These are phyloP conservation scores for Amylostereum chailletii DNA, from an alignment of 1,284 basidiomycete species.

Conservation along the genomic window DNA sequence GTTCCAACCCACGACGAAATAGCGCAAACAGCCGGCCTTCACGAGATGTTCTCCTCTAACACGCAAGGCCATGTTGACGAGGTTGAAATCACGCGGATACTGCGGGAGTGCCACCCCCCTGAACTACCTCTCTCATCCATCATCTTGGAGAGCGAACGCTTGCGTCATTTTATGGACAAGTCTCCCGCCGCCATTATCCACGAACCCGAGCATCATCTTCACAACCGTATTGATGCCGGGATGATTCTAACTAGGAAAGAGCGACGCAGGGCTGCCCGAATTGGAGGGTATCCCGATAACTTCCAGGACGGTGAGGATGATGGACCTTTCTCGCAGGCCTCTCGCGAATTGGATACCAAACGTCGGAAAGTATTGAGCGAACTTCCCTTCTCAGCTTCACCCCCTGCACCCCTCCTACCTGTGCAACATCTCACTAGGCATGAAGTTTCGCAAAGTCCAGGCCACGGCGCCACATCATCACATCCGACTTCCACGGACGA, in stretches of 20 bases:
- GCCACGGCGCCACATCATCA: not conserved
- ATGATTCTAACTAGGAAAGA: constrained; percentile 7
- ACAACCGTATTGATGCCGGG: not conserved
- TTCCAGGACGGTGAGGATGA: not conserved
- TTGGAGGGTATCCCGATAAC: not conserved
- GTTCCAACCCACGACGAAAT: constrained; percentile 38
- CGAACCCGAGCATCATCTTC: not conserved
- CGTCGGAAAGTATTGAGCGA: not conserved
- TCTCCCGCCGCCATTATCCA: too few relatives aligned
- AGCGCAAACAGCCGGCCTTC: constrained; percentile 17
- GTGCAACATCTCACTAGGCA: not conserved
- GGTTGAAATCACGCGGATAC: not conserved
- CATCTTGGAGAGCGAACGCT: constrained; percentile 2
- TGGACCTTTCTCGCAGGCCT: not conserved
- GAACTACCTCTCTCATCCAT: not conserved
- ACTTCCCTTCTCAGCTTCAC: not conserved
- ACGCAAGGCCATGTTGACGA: not conserved
- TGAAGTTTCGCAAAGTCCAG: too few relatives aligned
- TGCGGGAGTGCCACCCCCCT: not conserved
- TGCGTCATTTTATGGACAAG: not conserved
- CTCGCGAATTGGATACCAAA: not conserved
- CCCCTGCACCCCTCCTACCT: not conserved
- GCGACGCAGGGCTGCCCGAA: not conserved
- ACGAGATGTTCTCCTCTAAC: not conserved
- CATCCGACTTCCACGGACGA: not conserved